phyloP scores from a whole-genome alignment of 306 rosid species.

The Vicia faba region DNA sequence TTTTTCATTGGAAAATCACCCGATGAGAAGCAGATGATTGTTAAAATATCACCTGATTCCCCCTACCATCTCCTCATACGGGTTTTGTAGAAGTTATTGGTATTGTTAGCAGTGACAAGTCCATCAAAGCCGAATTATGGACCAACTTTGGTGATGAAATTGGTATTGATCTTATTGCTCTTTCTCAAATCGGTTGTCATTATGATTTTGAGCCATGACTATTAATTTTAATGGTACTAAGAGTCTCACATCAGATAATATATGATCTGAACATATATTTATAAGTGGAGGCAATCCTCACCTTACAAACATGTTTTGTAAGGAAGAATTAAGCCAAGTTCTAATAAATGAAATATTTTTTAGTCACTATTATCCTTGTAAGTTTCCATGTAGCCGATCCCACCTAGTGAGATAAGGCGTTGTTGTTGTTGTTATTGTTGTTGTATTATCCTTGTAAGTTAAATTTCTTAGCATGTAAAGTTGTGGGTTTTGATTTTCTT shows the following conservation, averaged over 20 bases:
- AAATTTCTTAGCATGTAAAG: constrained; percentile 9
- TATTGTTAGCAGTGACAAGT: constrained; percentile 70
- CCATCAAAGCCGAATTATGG: constrained; percentile 76
- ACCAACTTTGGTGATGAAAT: constrained; percentile 77
- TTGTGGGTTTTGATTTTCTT: constrained; percentile 26
- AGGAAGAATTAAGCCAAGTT: too few relatives aligned
- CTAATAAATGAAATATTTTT: too few relatives aligned
- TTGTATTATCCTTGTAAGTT: too few relatives aligned
- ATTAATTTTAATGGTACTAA: constrained; percentile 3
- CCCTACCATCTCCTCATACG: constrained; percentile 53
- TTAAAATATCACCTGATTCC: constrained; percentile 50
- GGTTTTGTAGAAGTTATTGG: constrained; percentile 88
- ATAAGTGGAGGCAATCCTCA: too few relatives aligned
- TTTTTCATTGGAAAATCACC: constrained; percentile 70
- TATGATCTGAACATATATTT: too few relatives aligned
- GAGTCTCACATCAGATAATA: too few relatives aligned
- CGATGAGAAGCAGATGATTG: constrained; percentile 66
- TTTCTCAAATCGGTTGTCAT: constrained; percentile 3
- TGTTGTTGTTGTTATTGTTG: too few relatives aligned
- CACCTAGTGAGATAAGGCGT: too few relatives aligned
- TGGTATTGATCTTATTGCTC: constrained; percentile 50
- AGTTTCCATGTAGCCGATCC: too few relatives aligned
- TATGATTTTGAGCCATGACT: constrained; percentile 13
- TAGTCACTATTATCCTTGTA: too few relatives aligned
- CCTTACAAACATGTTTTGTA: too few relatives aligned